Evolutionary conservation across 345 rosid species (phyloP).

Genomic region (Rhodamnia argentea): DNA sequence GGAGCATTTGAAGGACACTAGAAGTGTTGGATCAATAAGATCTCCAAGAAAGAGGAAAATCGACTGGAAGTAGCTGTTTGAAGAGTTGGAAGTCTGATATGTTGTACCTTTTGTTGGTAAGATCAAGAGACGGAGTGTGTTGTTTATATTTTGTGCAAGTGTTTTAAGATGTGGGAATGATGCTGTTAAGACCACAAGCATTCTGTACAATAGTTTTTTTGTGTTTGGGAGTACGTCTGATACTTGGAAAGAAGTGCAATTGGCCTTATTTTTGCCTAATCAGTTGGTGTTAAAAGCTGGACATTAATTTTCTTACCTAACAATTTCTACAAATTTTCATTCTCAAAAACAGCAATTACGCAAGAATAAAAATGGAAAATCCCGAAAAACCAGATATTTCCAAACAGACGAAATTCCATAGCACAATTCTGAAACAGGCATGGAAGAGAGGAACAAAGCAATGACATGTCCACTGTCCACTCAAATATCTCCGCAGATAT

Average conservation of each 20-base stretch:
- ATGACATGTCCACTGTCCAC: constrained; percentile 63
- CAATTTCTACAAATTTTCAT: background rate
- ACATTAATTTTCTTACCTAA: background rate
- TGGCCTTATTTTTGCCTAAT: background rate
- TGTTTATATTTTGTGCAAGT: background rate
- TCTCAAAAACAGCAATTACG: background rate
- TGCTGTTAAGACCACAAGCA: background rate
- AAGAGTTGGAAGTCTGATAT: background rate
- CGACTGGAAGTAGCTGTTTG: background rate
- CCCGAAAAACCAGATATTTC: background rate
- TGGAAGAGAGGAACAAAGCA: background rate
- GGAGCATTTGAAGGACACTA: background rate
- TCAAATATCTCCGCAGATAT: constrained; percentile 60
- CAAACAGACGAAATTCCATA: background rate
- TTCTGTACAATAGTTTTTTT: background rate
- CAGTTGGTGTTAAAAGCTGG: background rate
- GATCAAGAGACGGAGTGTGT: background rate
- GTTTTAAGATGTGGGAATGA: no score
- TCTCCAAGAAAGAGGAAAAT: background rate
- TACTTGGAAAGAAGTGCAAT: background rate
- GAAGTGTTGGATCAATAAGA: background rate
- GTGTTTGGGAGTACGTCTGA: background rate
- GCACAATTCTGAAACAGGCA: background rate
- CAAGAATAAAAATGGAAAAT: background rate
- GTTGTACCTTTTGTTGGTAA: background rate